A percentile compares a stretch with the other conserved stretches of the same genome.
Conservation (phyloP, 208 protist species). For the Wallacemonas sp. region DNA sequence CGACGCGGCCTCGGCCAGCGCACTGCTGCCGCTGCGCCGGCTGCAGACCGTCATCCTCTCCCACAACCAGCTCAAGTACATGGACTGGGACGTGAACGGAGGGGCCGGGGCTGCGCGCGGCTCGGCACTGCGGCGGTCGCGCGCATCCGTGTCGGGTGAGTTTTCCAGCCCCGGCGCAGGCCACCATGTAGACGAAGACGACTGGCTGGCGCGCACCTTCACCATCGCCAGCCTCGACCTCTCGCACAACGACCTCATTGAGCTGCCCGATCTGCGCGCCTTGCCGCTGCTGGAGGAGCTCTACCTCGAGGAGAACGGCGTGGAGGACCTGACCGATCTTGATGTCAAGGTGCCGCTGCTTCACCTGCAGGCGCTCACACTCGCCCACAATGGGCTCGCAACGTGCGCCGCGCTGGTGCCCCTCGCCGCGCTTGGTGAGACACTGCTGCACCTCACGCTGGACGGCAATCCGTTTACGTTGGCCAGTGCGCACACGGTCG, state of each 20-base stretch:
- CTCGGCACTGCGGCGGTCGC: background rate
- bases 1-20: slow-evolving; percentile 49
- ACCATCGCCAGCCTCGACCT: slow-evolving; percentile 51
- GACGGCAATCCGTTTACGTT: slow-evolving; percentile 63
- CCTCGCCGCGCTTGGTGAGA: slow-evolving; percentile 62
- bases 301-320: slow-evolving; percentile 70
- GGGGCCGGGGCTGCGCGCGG: background rate
- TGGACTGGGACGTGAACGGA: slow-evolving; percentile 35
- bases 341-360: slow-evolving; percentile 64
- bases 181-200: slow-evolving; percentile 12
- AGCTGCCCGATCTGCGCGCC: slow-evolving; percentile 76
- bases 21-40: slow-evolving; percentile 49
- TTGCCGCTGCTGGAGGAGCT: slow-evolving; percentile 64
- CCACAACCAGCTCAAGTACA: slow-evolving; percentile 56
- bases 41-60: slow-evolving; percentile 67
- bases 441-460: slow-evolving; percentile 53
- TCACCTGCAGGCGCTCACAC: slow-evolving; percentile 44
- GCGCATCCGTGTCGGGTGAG: background rate
- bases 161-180: slow-evolving; percentile 5
- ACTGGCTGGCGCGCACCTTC: slow-evolving; percentile 23
- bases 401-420: slow-evolving; percentile 41
- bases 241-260: slow-evolving; percentile 77
- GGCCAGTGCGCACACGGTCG: background rate
- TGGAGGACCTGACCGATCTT: slow-evolving; percentile 63
- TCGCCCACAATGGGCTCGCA: slow-evolving; percentile 54